Percentiles rank a stretch among this genome's conserved stretches.
Conservation (phyloP, 176 grass and related monocot species). For the Triticum timopheevii region DNA sequence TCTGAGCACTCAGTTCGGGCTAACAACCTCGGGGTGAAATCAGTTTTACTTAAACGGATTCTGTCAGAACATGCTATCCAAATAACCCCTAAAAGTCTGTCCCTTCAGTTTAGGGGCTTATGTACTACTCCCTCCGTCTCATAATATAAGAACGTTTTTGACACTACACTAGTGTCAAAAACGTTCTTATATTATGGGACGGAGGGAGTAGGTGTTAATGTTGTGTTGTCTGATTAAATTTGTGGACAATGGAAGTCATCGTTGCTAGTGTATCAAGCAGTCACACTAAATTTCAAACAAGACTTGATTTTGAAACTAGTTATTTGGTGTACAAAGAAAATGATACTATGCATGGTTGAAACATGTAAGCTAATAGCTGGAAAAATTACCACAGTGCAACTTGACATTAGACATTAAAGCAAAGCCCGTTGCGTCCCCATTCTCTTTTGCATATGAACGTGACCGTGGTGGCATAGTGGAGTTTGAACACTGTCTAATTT, state of each 20-base stretch:
- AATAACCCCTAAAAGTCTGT: too few species aligned
- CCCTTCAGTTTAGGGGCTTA: too few species aligned
- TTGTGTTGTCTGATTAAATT: neutral
- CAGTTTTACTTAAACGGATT: too few species aligned
- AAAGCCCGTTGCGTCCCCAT: neutral
- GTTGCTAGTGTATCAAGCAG: neutral
- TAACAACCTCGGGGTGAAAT: too few species aligned
- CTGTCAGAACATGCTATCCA: too few species aligned
- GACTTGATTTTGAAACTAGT: neutral
- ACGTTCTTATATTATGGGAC: too few species aligned
- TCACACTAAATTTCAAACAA: slow-evolving; percentile 3
- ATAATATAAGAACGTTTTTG: too few species aligned
- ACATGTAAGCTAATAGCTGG: neutral
- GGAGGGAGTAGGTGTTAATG: neutral
- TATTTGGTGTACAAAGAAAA: neutral
- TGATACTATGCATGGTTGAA: neutral
- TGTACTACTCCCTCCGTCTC: too few species aligned
- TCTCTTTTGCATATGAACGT: neutral
- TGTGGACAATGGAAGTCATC: neutral
- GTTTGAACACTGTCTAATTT: neutral
- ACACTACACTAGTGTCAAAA: too few species aligned
- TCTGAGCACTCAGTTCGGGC: too few species aligned
- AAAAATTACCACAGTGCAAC: neutral
- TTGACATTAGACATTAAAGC: neutral
- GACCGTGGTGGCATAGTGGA: too few species aligned